phyloP scores from a whole-genome alignment of 1,284 basidiomycete genomes.

The Cerioporus squamosus region DNA sequence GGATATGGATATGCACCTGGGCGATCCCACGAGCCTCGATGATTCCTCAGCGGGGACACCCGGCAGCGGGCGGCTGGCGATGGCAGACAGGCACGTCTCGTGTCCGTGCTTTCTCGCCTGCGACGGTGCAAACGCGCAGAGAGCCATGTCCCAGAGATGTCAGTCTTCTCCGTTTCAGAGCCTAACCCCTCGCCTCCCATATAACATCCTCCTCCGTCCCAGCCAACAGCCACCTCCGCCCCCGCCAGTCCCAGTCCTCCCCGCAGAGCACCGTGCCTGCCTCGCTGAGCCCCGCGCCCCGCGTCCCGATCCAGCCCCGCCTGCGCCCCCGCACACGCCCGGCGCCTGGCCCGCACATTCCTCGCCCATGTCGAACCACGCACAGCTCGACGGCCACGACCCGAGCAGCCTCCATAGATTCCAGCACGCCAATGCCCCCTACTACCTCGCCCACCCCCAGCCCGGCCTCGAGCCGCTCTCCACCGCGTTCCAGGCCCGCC shows the following conservation, averaged over 20 bases:
- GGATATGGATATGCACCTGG: background rate
- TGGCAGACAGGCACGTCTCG: constrained; percentile 31
- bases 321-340: constrained; percentile 22
- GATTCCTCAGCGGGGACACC: constrained; percentile 3
- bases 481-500: constrained; percentile 23
- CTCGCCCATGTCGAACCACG: background rate
- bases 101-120: constrained; percentile 31
- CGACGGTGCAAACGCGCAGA: constrained; percentile 26
- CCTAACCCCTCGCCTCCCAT: constrained; percentile 27
- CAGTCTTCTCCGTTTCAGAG: constrained; percentile 30
- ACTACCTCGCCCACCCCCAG: constrained; percentile 27
- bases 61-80: constrained; percentile 7
- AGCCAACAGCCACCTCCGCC: constrained; percentile 11
- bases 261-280: constrained; percentile 2
- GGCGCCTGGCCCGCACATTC: constrained; percentile 22
- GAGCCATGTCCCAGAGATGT: constrained; percentile 33
- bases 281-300: background rate
- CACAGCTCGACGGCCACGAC: constrained; percentile 28
- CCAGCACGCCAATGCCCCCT: constrained; percentile 23
- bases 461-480: constrained; percentile 25
- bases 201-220: constrained; percentile 24
- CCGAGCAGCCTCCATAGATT: constrained; percentile 29
- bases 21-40: constrained; percentile 25
- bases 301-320: constrained; percentile 8
- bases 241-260: constrained; percentile 1